A percentile compares a stretch with the other conserved stretches of the same genome.
Evolutionary conservation across 257 asterid species (phyloP).

Genomic region (Cynanchum wilfordii): DNA sequence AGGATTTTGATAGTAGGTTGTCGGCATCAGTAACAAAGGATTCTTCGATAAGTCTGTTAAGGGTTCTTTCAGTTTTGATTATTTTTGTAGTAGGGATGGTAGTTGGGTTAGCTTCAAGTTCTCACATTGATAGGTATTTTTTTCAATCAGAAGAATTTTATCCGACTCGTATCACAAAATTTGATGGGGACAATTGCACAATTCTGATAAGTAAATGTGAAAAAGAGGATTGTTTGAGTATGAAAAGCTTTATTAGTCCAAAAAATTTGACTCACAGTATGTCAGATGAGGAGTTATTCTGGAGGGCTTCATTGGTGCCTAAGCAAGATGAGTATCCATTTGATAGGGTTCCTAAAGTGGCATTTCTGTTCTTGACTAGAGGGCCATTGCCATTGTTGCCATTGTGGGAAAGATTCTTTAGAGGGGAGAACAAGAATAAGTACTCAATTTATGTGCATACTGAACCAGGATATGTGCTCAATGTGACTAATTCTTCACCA

Average conservation of each 20-base stretch:
- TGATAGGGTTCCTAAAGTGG: conserved; percentile 71
- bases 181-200: conserved; percentile 19
- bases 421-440: conserved; percentile 51
- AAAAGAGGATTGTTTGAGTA: conserved; percentile 48
- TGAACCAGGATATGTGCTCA: conserved; percentile 57
- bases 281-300: conserved; percentile 79
- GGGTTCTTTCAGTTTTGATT: conserved; percentile 50
- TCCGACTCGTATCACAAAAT: not conserved
- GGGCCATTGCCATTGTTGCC: conserved; percentile 86
- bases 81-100: conserved; percentile 79
- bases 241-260: conserved; percentile 49
- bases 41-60: conserved; percentile 57
- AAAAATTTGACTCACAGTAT: conserved; percentile 51
- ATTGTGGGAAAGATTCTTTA: conserved; percentile 91
- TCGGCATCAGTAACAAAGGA: conserved; percentile 31
- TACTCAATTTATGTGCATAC: conserved; percentile 79
- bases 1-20: conserved; percentile 39
- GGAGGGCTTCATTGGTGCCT: conserved; percentile 97
- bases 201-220: conserved; percentile 28
- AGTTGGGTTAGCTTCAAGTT: conserved; percentile 76
- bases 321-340: conserved; percentile 68
- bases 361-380: conserved; percentile 85
- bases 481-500: conserved; percentile 57
- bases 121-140: conserved; percentile 66
- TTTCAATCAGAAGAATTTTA: conserved; percentile 38